Base-by-base conservation (phyloP, 148 eudicot species). In the Talinum fruticosum region DNA sequence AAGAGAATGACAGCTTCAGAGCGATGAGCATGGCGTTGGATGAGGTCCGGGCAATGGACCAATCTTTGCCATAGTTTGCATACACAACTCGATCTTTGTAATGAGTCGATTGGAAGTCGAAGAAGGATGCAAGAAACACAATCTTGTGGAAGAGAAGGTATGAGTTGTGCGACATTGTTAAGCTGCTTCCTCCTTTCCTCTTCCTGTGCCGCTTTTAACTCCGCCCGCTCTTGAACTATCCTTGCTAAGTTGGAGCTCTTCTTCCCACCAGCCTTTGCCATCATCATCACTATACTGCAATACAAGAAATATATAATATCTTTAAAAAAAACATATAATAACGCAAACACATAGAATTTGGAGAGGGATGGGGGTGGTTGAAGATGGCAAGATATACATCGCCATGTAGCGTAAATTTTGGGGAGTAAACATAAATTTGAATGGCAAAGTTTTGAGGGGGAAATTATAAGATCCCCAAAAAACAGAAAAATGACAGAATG, bases 31-130 rank as follows among this genome's bases (percentile, higher is more conserved):
- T 86, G 86, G 53, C 75, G 71, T 38, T 83, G 66, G 24, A 84
- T 78, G 76, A 89, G 84, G 41, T 19, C 14, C 14, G 84, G 76
- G 51, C 62, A 66, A 45, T 79, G 82, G 57, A 83, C 53, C 30
- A 89, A 81, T 67, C 30, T 24, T 69, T 78, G 75, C 92, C 92
- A 89, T 28, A 61, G 68, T 79, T 87, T 87, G 69, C 88, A 87
- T 72, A 89, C 88, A 41, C 80, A 89, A 41, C 78, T 73, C 12
- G 82, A 79, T 54, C 81, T 66, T 33, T 72, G 81, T 30, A 89
- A 81, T 33, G 86, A 83, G 23, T 87, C 79, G 71, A 85, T 72
- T 49, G 92, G 89, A 67, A 87, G 88, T 41, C 81, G 81, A 36
- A 86, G n/a, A 72, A 87, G 84, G 64, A 89, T 87, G 71, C 80